phyloP scores from a whole-genome alignment of 768 basidiomycete genomes.

The Leccinum rimulosum region DNA sequence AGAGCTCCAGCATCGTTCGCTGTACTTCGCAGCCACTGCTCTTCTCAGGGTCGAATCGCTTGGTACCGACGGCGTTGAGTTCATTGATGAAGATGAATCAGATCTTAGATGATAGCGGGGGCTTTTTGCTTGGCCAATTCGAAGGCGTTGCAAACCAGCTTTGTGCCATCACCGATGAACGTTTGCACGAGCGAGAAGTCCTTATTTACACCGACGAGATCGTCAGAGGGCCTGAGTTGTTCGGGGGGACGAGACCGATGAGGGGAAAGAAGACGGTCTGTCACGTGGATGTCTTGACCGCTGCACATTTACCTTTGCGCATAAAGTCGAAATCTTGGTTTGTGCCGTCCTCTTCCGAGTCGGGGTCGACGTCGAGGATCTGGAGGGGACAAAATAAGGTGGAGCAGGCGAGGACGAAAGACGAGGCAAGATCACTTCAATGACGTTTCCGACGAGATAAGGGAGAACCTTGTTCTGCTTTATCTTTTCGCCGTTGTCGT shows the following conservation, averaged over 20 bases:
- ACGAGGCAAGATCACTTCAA: slow-evolving; percentile 60
- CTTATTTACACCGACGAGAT: no score
- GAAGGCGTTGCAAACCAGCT: no score
- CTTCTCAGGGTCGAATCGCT: no score
- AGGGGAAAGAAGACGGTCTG: slow-evolving; percentile 98
- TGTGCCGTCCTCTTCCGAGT: slow-evolving; percentile 93
- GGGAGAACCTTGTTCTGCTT: slow-evolving; percentile 99
- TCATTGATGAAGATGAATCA: no score
- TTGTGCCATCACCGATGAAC: no score
- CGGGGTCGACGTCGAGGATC: slow-evolving; percentile 94
- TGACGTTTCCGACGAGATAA: slow-evolving; percentile 96
- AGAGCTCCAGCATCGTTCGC: no score
- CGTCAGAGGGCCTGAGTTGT: slow-evolving; percentile 31
- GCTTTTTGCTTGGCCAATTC: no score
- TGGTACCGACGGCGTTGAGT: no score
- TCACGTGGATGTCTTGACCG: slow-evolving; percentile 97
- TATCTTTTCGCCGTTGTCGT: slow-evolving; percentile 96
- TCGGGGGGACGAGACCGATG: slow-evolving; percentile 96
- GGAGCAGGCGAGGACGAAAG: background rate
- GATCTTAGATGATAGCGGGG: no score
- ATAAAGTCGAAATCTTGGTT: slow-evolving; percentile 93
- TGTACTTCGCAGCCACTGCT: no score
- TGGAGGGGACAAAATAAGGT: slow-evolving; percentile 32
- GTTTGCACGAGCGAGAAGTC: no score
- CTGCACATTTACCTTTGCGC: slow-evolving; percentile 96